Conservation (phyloP, 2,329 filamentous ascomycete species). For the Cercospora sp. region DNA sequence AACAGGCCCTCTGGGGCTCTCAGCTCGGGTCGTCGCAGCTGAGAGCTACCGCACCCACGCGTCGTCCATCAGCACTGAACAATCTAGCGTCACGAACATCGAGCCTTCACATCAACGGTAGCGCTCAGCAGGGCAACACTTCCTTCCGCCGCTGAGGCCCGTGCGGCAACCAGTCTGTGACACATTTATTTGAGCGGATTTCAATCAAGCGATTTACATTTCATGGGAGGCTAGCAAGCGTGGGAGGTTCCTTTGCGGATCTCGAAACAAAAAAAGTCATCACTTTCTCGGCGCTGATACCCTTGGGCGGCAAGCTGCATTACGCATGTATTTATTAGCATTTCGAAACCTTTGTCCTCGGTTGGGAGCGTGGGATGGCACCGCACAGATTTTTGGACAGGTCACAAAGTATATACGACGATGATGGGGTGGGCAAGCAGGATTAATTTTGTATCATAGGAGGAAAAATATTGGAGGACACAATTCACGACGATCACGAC, state of each 20-base stretch:
- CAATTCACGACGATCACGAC: neutral
- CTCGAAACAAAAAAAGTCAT: neutral
- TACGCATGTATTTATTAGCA: neutral
- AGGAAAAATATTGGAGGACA: neutral
- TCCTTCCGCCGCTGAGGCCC: neutral
- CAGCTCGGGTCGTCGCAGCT: neutral
- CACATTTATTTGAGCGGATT: neutral
- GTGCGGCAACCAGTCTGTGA: neutral
- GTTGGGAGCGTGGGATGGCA: neutral
- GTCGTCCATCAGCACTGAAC: neutral
- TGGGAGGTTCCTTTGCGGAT: neutral
- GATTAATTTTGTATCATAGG: neutral
- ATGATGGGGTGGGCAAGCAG: neutral
- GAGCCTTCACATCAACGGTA: neutral
- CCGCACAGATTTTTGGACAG: neutral
- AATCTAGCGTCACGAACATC: neutral
- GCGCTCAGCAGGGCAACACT: neutral
- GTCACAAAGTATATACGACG: neutral
- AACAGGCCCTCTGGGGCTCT: constrained; percentile 10
- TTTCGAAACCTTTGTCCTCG: neutral
- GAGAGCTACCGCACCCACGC: neutral
- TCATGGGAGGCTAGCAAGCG: neutral
- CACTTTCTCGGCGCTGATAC: neutral
- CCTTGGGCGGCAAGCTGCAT: neutral
- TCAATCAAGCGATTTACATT: neutral